Base-by-base conservation (phyloP, 1,139 yeast species). In the Williopsis jadinii region DNA sequence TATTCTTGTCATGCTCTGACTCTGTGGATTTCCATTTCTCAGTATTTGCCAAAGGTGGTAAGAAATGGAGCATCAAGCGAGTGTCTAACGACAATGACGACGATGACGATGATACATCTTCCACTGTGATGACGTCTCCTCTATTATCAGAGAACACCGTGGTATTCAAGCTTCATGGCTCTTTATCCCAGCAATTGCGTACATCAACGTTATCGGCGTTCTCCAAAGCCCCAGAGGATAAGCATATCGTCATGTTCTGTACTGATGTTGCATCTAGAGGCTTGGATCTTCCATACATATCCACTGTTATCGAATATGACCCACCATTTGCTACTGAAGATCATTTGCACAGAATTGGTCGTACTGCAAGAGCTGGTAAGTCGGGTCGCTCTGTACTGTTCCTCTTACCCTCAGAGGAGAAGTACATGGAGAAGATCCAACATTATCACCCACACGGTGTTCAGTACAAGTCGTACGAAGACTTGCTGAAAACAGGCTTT, bases 1-100 rank as follows among this genome's bases (percentile, higher is more conserved):
- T 94, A 1, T 92, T 92, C 61, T 75, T 88, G 51, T 84, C 96
- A 9, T 92, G 98, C 64, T 80, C 97, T 0, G 97, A 92, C 58
- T 84, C 96, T 11, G 97, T 94, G 19, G 88, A 92, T 52, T 92
- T 84, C 66, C 97, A 92, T 63, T 87, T 80, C 60, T 75, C 77
- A 39, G 82, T 79, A 0, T 80, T 90, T 53, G 73, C 94, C 3
- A 66, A 44, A 62, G 67, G 42, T 39, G 61, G 53, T 27, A 59
- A 52, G 30, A 44, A 44, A 3, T 41, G 48, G 10, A 51, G 54
- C 31, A 49, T 51, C 5, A 54, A 51, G 11, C 6, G 24, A 5
- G 24, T 4, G 6, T 6, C 24, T 4, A 19, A 19, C 24, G 60
- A 55, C 6, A 43, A 44, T 3, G 49, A 48, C 24, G 51, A 51